Conservation (phyloP, 208 protist species). For the Wallacemonas sp. region DNA sequence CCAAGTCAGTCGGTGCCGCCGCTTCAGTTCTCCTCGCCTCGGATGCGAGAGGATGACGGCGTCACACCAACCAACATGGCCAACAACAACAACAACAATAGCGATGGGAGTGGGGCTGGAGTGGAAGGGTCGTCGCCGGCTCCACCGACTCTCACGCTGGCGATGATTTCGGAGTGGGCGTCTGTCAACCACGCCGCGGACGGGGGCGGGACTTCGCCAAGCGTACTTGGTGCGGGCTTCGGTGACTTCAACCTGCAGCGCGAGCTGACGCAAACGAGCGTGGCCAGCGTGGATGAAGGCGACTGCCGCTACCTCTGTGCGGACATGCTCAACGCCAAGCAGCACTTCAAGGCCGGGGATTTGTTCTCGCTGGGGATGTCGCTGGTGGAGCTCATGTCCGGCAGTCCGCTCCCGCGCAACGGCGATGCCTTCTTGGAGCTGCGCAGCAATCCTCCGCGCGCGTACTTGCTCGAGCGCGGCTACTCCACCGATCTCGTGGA, state of each 20-base stretch:
- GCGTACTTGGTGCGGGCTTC: constrained; percentile 11
- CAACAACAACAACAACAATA: too few relatives aligned
- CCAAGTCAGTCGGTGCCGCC: too few relatives aligned
- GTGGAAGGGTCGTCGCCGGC: neutral
- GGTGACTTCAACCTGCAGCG: constrained; percentile 17
- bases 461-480: constrained; percentile 46
- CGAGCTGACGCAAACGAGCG: constrained; percentile 53
- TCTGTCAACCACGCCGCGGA: neutral
- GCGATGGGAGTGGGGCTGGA: too few relatives aligned
- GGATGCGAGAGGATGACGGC: too few relatives aligned
- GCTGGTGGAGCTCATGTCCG: constrained; percentile 87
- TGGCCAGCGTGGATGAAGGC: constrained; percentile 86
- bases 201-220: constrained; percentile 5
- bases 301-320: constrained; percentile 90
- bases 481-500: constrained; percentile 57
- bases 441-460: constrained; percentile 45
- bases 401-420: constrained; percentile 70
- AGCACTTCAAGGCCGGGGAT: constrained; percentile 77
- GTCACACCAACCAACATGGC: too few relatives aligned
- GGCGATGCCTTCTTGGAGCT: constrained; percentile 72
- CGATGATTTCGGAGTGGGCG: constrained; percentile 9
- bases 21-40: too few relatives aligned
- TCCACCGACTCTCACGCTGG: constrained; percentile 6
- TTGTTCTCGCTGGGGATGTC: constrained; percentile 93
- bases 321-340: constrained; percentile 92